Conservation (phyloP, 768 basidiomycete species). For the Phlegmacium glaucopus region DNA sequence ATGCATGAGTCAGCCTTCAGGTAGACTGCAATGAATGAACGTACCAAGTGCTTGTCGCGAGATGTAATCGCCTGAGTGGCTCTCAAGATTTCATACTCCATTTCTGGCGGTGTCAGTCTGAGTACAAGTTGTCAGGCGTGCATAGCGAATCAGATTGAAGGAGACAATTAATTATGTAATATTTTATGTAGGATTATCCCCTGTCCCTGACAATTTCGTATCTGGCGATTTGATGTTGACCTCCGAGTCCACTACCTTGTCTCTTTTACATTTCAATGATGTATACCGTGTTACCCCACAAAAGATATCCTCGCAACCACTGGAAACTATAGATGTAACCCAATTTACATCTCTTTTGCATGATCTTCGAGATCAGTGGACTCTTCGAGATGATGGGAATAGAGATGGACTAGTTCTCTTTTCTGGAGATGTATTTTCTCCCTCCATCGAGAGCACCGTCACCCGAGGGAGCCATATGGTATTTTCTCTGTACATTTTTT, state of each 20-base stretch:
- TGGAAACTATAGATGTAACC: constrained; percentile 78
- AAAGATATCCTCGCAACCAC: constrained; percentile 48
- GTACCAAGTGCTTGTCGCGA: no score
- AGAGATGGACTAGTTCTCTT: constrained; percentile 79
- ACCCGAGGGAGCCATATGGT: constrained; percentile 93
- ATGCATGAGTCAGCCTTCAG: no score
- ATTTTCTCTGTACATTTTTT: neutral
- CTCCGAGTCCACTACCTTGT: constrained; percentile 24
- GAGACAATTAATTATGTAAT: no score
- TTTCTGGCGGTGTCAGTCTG: no score
- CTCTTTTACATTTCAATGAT: constrained; percentile 75
- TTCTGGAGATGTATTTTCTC: constrained; percentile 88
- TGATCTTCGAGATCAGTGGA: constrained; percentile 58
- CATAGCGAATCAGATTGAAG: no score
- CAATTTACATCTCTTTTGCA: constrained; percentile 79
- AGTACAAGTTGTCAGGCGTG: no score
- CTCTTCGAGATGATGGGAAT: constrained; percentile 38
- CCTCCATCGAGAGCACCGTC: constrained; percentile 82
- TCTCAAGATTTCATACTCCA: no score
- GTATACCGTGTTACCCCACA: constrained; percentile 81
- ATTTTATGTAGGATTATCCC: no score
- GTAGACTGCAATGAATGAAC: no score
- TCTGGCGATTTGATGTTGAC: no score
- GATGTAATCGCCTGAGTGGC: no score
- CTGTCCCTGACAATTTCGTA: no score